Evolutionary conservation across 192 early-diverging fungal species (phyloP).

Genomic region (Dissophora globulifera): DNA sequence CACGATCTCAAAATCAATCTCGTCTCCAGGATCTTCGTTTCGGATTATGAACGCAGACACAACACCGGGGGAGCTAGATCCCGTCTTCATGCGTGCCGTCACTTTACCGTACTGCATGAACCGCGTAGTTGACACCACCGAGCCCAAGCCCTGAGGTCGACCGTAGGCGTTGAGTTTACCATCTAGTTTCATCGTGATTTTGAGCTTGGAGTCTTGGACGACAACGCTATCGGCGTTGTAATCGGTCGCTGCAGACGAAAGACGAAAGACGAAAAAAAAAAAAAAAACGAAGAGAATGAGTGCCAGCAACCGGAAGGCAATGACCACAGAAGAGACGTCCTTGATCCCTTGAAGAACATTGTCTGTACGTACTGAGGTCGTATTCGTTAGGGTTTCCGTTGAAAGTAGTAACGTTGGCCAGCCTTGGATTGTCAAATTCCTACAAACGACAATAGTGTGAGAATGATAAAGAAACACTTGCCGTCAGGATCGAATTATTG

Average conservation of each 20-base stretch:
- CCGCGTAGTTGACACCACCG: constrained; percentile 63
- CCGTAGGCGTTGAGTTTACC: constrained; percentile 28
- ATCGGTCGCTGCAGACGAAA: constrained; percentile 11
- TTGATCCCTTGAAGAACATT: too few species aligned
- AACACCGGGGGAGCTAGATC: constrained; percentile 59
- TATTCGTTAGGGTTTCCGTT: constrained; percentile 36
- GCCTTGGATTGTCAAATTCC: constrained; percentile 27
- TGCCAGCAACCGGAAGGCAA: background rate
- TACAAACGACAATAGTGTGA: background rate
- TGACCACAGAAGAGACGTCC: too few species aligned
- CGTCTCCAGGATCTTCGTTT: constrained; percentile 56
- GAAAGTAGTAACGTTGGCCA: constrained; percentile 8
- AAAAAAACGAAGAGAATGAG: background rate
- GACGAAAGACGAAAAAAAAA: background rate
- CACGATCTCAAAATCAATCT: constrained; percentile 77
- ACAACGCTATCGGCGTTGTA: constrained; percentile 25
- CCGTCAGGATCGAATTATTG: too few species aligned
- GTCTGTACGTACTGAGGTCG: constrained; percentile 31
- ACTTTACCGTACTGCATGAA: constrained; percentile 71
- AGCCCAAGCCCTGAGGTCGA: constrained; percentile 67
- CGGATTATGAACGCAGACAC: constrained; percentile 67
- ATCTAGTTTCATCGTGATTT: constrained; percentile 35
- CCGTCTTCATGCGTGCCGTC: constrained; percentile 62
- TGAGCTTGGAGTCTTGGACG: constrained; percentile 33
- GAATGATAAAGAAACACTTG: too few species aligned